Conservation (phyloP, 23 red algal genomes). For the Gracilaria gracilis region DNA sequence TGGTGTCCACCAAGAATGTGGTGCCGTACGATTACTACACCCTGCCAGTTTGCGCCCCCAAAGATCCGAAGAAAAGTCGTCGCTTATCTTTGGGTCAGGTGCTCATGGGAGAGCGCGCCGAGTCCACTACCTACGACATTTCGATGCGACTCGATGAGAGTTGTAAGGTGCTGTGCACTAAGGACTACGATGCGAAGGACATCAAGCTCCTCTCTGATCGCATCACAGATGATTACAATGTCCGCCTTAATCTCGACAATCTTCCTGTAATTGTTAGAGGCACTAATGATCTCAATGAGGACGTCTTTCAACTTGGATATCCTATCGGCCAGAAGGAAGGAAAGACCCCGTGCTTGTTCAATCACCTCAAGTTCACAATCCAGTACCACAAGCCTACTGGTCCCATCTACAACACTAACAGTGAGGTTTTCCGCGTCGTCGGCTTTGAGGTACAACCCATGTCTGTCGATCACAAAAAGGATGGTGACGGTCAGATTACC, state of each 20-base stretch:
- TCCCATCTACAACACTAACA: conserved; percentile 30
- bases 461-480: conserved; percentile 68
- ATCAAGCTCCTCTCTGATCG: conserved; percentile 71
- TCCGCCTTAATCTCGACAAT: conserved; percentile 91
- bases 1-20: conserved; percentile 82
- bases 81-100: conserved; percentile 82
- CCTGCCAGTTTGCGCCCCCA: conserved; percentile 82
- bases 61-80: conserved; percentile 41
- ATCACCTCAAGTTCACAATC: conserved; percentile 93
- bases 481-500: conserved; percentile 37
- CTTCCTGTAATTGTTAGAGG: conserved; percentile 84
- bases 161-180: conserved; percentile 89
- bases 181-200: conserved; percentile 68
- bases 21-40: conserved; percentile 95
- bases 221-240: conserved; percentile 79
- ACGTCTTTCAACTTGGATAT: conserved; percentile 90
- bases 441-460: conserved; percentile 91
- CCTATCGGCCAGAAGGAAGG: conserved; percentile 65
- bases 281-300: conserved; percentile 55
- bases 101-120: conserved; percentile 85
- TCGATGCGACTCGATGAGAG: conserved; percentile 81
- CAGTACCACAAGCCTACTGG: conserved; percentile 79
- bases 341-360: conserved; percentile 74
- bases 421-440: conserved; percentile 80
- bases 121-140: conserved; percentile 80